phyloP scores from a whole-genome alignment of 208 protist species.

The Leishmania amazonensis region DNA sequence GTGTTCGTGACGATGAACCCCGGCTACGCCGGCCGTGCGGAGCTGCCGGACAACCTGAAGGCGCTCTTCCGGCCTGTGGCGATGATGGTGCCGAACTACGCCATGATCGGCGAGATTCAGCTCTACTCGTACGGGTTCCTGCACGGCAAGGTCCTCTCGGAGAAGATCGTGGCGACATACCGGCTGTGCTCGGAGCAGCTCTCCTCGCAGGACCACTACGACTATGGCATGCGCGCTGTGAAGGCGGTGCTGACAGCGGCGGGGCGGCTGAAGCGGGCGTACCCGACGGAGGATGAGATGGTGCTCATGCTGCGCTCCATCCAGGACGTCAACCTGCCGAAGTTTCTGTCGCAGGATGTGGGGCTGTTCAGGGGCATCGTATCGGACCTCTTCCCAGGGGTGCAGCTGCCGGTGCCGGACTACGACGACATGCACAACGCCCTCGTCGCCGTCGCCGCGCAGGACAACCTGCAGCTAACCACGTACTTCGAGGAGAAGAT shows the following conservation, averaged over 20 bases:
- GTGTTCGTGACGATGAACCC: constrained; percentile 99
- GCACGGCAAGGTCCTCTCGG: constrained; percentile 88
- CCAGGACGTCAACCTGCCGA: constrained; percentile 95
- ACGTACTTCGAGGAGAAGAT: constrained; percentile 92
- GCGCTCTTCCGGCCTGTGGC: constrained; percentile 98
- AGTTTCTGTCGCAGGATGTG: constrained; percentile 96
- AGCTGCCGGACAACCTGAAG: constrained; percentile 98
- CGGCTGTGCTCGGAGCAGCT: constrained; percentile 97
- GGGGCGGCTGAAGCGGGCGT: constrained; percentile 89
- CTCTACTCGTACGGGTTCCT: constrained; percentile 98
- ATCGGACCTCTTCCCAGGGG: constrained; percentile 94
- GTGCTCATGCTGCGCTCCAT: constrained; percentile 96
- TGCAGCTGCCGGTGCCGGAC: constrained; percentile 83
- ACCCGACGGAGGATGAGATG: constrained; percentile 93
- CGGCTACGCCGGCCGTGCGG: constrained; percentile 96
- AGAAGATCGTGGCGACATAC: constrained; percentile 97
- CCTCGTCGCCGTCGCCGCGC: constrained; percentile 56
- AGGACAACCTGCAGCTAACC: constrained; percentile 89
- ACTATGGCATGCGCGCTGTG: constrained; percentile 97
- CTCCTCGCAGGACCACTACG: constrained; percentile 98
- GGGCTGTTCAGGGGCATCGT: constrained; percentile 97
- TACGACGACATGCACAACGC: constrained; percentile 89
- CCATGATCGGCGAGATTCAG: constrained; percentile 98
- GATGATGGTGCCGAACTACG: constrained; percentile 99
- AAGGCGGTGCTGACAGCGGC: constrained; percentile 96